Percentiles rank a stretch among this genome's conserved stretches.
These are phyloP conservation scores for Amaranthus hypochondriacus DNA, from an alignment of 148 eudicot genomes.

Conservation along the genomic window DNA sequence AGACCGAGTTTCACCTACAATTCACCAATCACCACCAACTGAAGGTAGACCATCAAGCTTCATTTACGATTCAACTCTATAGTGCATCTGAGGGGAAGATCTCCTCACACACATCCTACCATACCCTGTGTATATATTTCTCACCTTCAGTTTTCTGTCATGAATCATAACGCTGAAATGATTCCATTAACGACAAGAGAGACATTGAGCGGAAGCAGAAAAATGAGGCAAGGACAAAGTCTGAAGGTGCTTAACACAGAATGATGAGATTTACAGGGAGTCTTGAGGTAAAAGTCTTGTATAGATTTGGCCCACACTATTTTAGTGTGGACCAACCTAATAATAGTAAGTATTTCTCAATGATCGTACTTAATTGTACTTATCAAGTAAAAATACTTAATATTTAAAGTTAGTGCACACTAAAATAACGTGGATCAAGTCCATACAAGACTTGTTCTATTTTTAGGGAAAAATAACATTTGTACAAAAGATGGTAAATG, in stretches of 20 bases:
- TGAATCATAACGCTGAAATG: conserved; percentile 6
- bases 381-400: too few relatives aligned
- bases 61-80: conserved; percentile 2
- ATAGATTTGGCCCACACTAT: too few relatives aligned
- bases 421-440: too few relatives aligned
- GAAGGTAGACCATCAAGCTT: conserved; percentile 15
- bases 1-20: conserved; percentile 20
- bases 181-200: background rate
- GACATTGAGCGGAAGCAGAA: conserved; percentile 1
- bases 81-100: conserved; percentile 19
- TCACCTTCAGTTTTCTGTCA: conserved; percentile 23
- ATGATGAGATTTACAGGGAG: background rate
- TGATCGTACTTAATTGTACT: too few relatives aligned
- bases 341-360: too few relatives aligned
- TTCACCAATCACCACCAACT: conserved; percentile 20
- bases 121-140: conserved; percentile 17
- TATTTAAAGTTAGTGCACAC: too few relatives aligned
- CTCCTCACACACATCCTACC: conserved; percentile 32
- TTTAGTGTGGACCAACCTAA: too few relatives aligned
- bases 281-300: background rate
- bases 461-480: background rate
- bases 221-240: conserved; percentile 10
- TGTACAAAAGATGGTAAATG: background rate
- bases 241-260: background rate
- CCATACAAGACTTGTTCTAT: too few relatives aligned